phyloP scores from a whole-genome alignment of 2,329 filamentous ascomycete species.

The Myriosclerotinia curreyana region DNA sequence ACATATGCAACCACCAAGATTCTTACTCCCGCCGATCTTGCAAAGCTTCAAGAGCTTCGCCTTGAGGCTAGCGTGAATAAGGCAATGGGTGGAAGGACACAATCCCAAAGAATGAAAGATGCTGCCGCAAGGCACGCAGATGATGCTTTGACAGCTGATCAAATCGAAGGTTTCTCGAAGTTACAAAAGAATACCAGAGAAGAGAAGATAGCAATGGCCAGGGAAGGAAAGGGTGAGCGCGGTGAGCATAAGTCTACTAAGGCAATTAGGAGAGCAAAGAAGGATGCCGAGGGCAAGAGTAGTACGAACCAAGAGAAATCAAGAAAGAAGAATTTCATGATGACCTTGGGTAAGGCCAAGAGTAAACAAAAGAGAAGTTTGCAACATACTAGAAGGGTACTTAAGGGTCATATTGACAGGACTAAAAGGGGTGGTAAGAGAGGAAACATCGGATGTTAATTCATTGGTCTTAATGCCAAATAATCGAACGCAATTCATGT shows the following conservation, averaged over 20 bases:
- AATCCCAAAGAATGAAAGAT: slow-evolving; percentile 42
- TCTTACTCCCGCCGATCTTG: slow-evolving; percentile 92
- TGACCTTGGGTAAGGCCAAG: slow-evolving; percentile 96
- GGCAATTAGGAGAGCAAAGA: slow-evolving; percentile 81
- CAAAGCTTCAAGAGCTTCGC: slow-evolving; percentile 87
- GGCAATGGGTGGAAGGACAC: slow-evolving; percentile 49
- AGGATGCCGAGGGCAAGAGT: slow-evolving; percentile 86
- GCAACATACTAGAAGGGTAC: slow-evolving; percentile 74
- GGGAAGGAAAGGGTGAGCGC: slow-evolving; percentile 74
- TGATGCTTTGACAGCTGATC: slow-evolving; percentile 82
- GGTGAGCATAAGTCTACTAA: slow-evolving; percentile 82
- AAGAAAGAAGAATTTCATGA: slow-evolving; percentile 96
- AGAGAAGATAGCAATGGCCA: slow-evolving; percentile 79
- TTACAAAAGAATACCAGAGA: slow-evolving; percentile 85
- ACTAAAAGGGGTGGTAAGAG: slow-evolving; percentile 80
- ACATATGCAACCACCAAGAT: slow-evolving; percentile 90
- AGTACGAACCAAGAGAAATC: slow-evolving; percentile 97
- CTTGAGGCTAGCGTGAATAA: slow-evolving; percentile 69
- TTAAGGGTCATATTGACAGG: slow-evolving; percentile 78
- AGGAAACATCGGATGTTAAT: slow-evolving; percentile 55
- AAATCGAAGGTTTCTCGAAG: slow-evolving; percentile 83
- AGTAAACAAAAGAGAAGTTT: slow-evolving; percentile 93
- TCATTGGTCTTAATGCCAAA: slow-evolving; percentile 1
- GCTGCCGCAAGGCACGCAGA: slow-evolving; percentile 66
- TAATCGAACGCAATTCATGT: slow-evolving; percentile 6